A percentile compares a stretch with the other conserved stretches of the same genome.
phyloP scores from a whole-genome alignment of 1,284 basidiomycete genomes.

The Leccinum pachyderme region DNA sequence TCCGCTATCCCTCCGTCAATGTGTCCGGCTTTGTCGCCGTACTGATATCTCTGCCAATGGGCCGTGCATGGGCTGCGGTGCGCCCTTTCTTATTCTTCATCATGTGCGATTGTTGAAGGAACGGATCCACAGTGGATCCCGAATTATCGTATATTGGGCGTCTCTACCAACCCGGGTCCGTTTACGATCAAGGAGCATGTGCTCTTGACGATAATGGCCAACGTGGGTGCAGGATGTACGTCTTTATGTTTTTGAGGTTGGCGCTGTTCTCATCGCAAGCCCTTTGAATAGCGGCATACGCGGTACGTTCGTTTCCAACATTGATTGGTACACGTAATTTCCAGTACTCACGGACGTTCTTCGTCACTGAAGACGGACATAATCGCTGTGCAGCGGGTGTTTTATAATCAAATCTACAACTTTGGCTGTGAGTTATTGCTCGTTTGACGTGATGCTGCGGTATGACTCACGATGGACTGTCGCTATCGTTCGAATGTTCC shows the following conservation, averaged over 20 bases:
- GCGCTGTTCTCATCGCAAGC: conserved; percentile 3
- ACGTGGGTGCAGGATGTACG: conserved; percentile 52
- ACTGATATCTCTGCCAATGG: conserved; percentile 63
- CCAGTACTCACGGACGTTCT: neutral
- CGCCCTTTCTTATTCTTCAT: conserved; percentile 5
- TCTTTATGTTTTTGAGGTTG: neutral
- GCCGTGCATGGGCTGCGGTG: conserved; percentile 53
- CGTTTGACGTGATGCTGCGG: neutral
- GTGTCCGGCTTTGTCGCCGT: conserved; percentile 55
- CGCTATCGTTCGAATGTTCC: neutral
- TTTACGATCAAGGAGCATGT: conserved; percentile 76
- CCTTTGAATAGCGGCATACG: conserved; percentile 28
- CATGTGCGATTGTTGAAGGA: too few relatives aligned
- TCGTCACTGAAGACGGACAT: conserved; percentile 69
- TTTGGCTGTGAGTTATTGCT: conserved; percentile 50
- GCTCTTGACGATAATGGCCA: conserved; percentile 74
- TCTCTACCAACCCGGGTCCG: conserved; percentile 65
- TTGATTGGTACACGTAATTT: neutral
- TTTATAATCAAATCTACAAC: conserved; percentile 58
- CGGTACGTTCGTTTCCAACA: conserved; percentile 17
- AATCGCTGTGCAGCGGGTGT: conserved; percentile 71
- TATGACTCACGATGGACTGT: conserved; percentile 1
- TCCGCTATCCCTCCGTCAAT: conserved; percentile 60
- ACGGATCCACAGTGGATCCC: conserved; percentile 48
- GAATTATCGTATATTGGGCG: conserved; percentile 54